Percentiles rank a stretch among this genome's conserved stretches.
These are phyloP conservation scores for Aotearoamyces nothofagi DNA, from an alignment of 2,329 filamentous ascomycete genomes.

Conservation along the genomic window DNA sequence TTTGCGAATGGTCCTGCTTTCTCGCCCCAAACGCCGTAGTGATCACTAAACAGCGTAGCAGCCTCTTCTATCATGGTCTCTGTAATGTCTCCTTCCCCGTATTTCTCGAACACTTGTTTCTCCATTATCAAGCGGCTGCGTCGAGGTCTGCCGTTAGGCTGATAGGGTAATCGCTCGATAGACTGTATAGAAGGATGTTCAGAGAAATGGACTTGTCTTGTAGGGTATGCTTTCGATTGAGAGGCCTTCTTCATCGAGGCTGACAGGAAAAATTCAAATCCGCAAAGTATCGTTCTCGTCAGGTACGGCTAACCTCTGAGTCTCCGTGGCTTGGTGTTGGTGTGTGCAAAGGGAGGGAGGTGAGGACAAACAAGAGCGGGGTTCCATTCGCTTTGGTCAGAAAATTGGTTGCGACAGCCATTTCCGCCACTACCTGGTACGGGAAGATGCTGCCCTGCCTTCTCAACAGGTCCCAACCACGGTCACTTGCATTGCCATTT, in stretches of 20 bases:
- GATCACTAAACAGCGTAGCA: conserved; percentile 5
- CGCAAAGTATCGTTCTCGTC: too few relatives aligned
- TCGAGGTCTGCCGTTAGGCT: conserved; percentile 4
- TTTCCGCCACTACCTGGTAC: too few relatives aligned
- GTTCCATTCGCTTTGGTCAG: too few relatives aligned
- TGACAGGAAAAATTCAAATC: too few relatives aligned
- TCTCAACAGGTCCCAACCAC: too few relatives aligned
- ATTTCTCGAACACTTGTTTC: conserved; percentile 9
- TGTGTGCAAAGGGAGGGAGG: too few relatives aligned
- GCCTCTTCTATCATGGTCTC: conserved; percentile 4
- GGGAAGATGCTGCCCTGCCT: too few relatives aligned
- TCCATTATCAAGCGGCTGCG: conserved; percentile 11
- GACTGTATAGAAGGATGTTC: conserved; percentile 3
- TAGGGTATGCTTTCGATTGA: conserved; percentile 3
- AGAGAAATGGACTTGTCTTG: conserved; percentile 4
- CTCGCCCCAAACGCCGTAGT: conserved; percentile 5
- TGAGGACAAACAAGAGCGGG: too few relatives aligned
- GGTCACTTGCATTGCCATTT: too few relatives aligned
- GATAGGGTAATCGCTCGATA: conserved; percentile 3
- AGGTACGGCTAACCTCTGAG: too few relatives aligned
- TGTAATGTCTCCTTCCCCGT: conserved; percentile 1
- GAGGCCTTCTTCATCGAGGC: conserved; percentile 3
- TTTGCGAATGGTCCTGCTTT: neutral
- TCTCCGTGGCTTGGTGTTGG: too few relatives aligned
- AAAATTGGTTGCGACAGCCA: too few relatives aligned